A percentile compares a stretch with the other conserved stretches of the same genome.
These are phyloP conservation scores for Fonsecaea monophora DNA, from an alignment of 2,329 filamentous ascomycete species.

Conservation along the genomic window DNA sequence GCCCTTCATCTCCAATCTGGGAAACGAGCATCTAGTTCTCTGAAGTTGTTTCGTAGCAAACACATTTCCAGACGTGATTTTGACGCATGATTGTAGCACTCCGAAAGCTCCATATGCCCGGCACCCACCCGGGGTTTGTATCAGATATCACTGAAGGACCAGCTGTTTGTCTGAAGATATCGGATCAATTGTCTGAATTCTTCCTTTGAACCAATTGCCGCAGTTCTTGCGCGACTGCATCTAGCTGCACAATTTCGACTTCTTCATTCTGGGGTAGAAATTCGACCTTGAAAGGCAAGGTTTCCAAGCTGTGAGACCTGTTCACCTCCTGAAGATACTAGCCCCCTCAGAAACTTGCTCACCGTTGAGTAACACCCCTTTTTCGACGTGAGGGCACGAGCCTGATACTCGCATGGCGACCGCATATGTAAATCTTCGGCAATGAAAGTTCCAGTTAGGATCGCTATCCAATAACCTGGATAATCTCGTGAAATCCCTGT, in stretches of 20 bases:
- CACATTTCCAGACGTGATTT: not conserved
- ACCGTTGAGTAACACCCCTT: no score
- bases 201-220: not conserved
- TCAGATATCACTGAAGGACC: not conserved
- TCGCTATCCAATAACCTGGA: no score
- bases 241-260: not conserved
- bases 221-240: not conserved
- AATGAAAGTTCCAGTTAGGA: no score
- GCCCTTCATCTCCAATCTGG: not conserved
- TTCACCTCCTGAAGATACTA: no score
- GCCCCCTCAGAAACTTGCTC: no score
- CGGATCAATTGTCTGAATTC: not conserved
- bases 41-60: not conserved
- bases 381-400: no score
- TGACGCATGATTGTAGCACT: not conserved
- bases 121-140: not conserved
- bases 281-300: no score
- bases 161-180: not conserved
- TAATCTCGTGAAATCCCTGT: no score
- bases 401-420: no score
- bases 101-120: not conserved
- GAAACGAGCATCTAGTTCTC: not conserved
- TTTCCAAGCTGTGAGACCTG: no score
- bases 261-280: not conserved
- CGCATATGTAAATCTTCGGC: no score